These are phyloP conservation scores for Penicillium simplicissimum DNA, from an alignment of 495 filamentous ascomycete genomes.

Conservation along the genomic window DNA sequence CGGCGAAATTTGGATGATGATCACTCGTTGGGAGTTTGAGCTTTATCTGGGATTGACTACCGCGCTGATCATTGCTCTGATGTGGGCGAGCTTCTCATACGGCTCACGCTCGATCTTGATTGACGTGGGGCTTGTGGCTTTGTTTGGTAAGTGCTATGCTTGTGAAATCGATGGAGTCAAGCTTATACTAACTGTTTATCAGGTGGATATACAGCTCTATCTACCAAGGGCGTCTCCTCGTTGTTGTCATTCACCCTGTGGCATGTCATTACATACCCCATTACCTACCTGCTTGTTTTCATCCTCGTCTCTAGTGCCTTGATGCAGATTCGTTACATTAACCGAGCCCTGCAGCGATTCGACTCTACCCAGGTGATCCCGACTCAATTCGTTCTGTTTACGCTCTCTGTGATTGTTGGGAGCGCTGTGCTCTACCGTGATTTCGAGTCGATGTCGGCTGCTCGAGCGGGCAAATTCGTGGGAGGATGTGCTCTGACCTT, in stretches of 20 bases:
- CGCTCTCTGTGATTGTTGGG: slow-evolving; percentile 89
- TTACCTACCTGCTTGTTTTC: slow-evolving; percentile 80
- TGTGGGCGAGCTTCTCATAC: slow-evolving; percentile 79
- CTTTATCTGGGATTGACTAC: slow-evolving; percentile 80
- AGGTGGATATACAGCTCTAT: slow-evolving; percentile 93
- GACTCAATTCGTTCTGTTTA: slow-evolving; percentile 95
- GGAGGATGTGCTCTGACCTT: slow-evolving; percentile 91
- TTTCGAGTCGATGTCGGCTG: slow-evolving; percentile 74
- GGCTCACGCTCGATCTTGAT: slow-evolving; percentile 85
- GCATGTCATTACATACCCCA: slow-evolving; percentile 82
- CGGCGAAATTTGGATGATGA: slow-evolving; percentile 84
- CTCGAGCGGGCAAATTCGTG: slow-evolving; percentile 77
- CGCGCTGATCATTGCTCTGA: slow-evolving; percentile 68
- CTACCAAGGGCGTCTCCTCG: slow-evolving; percentile 94
- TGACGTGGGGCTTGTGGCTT: slow-evolving; percentile 86
- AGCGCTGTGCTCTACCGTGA: slow-evolving; percentile 91
- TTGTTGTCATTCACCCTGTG: slow-evolving; percentile 87
- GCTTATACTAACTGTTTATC: slow-evolving; percentile 28
- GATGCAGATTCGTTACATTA: slow-evolving; percentile 95
- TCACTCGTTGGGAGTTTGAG: slow-evolving; percentile 87
- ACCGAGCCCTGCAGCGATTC: slow-evolving; percentile 91
- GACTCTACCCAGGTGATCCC: slow-evolving; percentile 97
- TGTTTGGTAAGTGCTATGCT: slow-evolving; percentile 72
- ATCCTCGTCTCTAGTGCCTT: slow-evolving; percentile 81
- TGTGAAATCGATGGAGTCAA: not conserved